phyloP scores from a whole-genome alignment of 1,284 basidiomycete genomes.

The Pseudozyma thailandica region DNA sequence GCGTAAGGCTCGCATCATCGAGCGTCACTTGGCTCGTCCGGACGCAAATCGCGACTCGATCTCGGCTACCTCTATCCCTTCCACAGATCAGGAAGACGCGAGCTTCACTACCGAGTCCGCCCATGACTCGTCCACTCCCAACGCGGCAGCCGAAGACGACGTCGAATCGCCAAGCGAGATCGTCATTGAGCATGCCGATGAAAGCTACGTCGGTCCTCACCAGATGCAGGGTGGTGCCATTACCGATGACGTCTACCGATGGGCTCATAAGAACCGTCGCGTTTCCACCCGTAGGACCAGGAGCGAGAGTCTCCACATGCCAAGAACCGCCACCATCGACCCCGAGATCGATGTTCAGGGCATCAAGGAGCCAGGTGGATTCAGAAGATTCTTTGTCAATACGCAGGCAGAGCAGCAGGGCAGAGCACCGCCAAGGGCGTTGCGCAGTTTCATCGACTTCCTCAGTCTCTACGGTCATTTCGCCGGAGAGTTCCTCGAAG shows the following conservation, averaged over 20 bases:
- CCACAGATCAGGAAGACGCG: conserved; percentile 30
- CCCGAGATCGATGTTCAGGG: conserved; percentile 57
- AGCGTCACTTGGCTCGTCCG: conserved; percentile 50
- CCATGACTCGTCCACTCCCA: conserved; percentile 22
- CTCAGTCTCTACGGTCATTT: conserved; percentile 66
- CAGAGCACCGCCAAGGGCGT: conserved; percentile 57
- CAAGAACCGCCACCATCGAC: conserved; percentile 60
- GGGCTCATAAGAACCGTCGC: conserved; percentile 65
- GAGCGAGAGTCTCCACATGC: conserved; percentile 62
- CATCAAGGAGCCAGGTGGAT: conserved; percentile 65
- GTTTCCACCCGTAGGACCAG: conserved; percentile 47
- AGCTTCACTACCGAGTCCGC: conserved; percentile 14
- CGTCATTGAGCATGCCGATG: conserved; percentile 30
- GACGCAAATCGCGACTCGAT: conserved; percentile 42
- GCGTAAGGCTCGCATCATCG: conserved; percentile 60
- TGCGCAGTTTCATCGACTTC: conserved; percentile 67
- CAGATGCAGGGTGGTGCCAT: conserved; percentile 65
- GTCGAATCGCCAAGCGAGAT: conserved; percentile 24
- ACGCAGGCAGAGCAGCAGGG: conserved; percentile 61
- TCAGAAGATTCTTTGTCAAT: conserved; percentile 62
- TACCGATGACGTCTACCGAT: conserved; percentile 66
- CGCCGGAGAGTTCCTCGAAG: conserved; percentile 63
- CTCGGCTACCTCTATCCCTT: conserved; percentile 40
- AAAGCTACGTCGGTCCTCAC: conserved; percentile 63
- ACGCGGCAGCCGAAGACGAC: conserved; percentile 4